Evolutionary conservation across 805 yeast species (phyloP), one percentile per base, ranked within the genome.

Genomic region (Phaffomyces opuntiae): DNA sequence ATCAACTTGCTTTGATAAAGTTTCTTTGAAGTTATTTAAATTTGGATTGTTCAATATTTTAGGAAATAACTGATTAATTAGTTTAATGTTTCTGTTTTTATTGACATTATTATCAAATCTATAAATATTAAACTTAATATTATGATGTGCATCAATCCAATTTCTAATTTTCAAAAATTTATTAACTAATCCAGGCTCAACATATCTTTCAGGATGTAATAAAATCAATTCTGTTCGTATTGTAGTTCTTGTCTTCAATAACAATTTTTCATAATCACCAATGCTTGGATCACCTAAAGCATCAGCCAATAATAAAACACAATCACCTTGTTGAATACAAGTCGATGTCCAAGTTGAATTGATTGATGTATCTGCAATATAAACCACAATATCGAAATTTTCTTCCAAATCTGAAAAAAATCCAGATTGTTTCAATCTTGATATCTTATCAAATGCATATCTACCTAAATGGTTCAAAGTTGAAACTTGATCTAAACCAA

Each of bases 111-210:
- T 42, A n/a, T 44, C 39, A 26, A 38, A 38, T 24, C 32, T 45
- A 26, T 29, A 39, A 17, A 69, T 57, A 27, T 65, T 68, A 79
- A 90, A 81, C 54, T 87, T 95, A 13, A 91, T 77, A 61, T 91
- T 98, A 61, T 93, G 97, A 59, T 91, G 96, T 0, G 88, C 80
- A 51, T 87, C 87, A 4, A 93, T 88, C 98, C 98, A 93, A 2
- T 81, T 75, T 51, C 99, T 69, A 48, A 78, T 78, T 55, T 84
- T 85, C 42, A 93, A 70, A 98, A 98, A 91, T 42, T 73, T 70
- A 39, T 80, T 80, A 0, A 97, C 89, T 9, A 85, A 72, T 0
- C 99, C 99, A 0, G 96, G 91, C 25, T 75, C 75, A 5, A 93
- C 96, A 50, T 69, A 78, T 53, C 83, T 76, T 25, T 88, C 96